Evolutionary conservation across 2,329 filamentous ascomycete species (phyloP).

Genomic region (Pseudomassariella vexata): DNA sequence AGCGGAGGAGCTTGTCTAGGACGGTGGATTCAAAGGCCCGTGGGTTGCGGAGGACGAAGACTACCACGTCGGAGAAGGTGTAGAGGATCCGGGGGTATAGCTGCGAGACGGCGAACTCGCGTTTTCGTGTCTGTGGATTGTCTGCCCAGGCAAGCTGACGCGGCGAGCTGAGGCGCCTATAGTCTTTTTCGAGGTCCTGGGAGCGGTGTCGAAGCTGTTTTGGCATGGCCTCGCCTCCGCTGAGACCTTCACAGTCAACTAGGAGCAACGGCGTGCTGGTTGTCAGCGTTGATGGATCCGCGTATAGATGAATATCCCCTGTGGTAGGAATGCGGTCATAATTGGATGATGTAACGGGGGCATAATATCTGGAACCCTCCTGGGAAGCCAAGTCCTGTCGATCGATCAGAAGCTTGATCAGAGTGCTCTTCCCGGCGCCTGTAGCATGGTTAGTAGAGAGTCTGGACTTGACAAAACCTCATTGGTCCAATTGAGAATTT

Average conservation of each 20-base stretch:
- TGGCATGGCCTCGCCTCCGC: conserved; percentile 37
- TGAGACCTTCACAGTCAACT: conserved; percentile 47
- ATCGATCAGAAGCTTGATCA: conserved; percentile 43
- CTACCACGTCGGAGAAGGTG: conserved; percentile 38
- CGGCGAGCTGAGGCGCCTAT: conserved; percentile 13
- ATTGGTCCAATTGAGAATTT: too few relatives aligned
- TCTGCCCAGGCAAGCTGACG: conserved; percentile 27
- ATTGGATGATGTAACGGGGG: conserved; percentile 38
- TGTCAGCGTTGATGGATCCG: conserved; percentile 35
- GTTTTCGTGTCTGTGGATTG: conserved; percentile 23
- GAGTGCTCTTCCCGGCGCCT: conserved; percentile 42
- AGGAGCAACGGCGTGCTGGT: conserved; percentile 36
- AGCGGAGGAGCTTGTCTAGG: conserved; percentile 37
- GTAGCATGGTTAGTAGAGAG: not conserved
- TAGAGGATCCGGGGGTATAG: conserved; percentile 39
- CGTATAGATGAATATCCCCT: conserved; percentile 46
- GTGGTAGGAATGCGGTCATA: conserved; percentile 38
- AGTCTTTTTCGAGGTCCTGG: conserved; percentile 10
- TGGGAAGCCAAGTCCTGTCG: conserved; percentile 18
- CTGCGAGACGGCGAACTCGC: conserved; percentile 32
- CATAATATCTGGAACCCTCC: conserved; percentile 27
- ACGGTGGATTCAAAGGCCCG: conserved; percentile 34
- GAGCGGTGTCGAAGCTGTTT: conserved; percentile 20
- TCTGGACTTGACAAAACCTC: too few relatives aligned
- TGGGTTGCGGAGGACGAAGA: conserved; percentile 36